phyloP scores from a whole-genome alignment of 2,329 filamentous ascomycete genomes.

The Cordyceps cateniannulata region DNA sequence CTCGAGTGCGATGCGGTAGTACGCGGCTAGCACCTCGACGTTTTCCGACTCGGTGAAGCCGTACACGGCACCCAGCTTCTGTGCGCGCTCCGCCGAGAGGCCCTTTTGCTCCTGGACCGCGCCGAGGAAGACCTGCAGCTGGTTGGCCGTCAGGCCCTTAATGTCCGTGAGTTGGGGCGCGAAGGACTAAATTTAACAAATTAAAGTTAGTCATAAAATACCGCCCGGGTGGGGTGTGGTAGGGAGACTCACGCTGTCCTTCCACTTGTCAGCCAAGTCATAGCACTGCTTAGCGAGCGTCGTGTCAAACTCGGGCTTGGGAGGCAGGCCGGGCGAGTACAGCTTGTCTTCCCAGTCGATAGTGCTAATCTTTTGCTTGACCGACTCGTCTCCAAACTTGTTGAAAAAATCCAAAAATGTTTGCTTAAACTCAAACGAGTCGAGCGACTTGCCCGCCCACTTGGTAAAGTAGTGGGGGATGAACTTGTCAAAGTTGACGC shows the following conservation, averaged over 20 bases:
- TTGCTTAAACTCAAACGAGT: constrained; percentile 89
- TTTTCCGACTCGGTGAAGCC: constrained; percentile 69
- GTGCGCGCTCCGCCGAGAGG: constrained; percentile 58
- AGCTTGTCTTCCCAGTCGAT: constrained; percentile 91
- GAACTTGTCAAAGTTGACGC: constrained; percentile 87
- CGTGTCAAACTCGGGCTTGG: constrained; percentile 88
- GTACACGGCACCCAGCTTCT: constrained; percentile 69
- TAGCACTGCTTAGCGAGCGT: constrained; percentile 82
- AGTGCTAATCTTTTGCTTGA: constrained; percentile 57
- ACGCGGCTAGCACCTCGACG: constrained; percentile 77
- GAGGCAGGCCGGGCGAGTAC: constrained; percentile 80
- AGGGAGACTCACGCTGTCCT: constrained; percentile 42
- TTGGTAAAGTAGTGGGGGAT: constrained; percentile 90
- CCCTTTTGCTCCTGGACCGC: constrained; percentile 59
- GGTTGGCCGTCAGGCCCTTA: constrained; percentile 71
- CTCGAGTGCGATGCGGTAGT: constrained; percentile 71
- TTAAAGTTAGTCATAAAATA: neutral
- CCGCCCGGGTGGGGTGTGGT: neutral
- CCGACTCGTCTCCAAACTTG: constrained; percentile 52
- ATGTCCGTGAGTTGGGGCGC: constrained; percentile 64
- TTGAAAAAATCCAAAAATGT: constrained; percentile 83
- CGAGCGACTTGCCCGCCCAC: constrained; percentile 79
- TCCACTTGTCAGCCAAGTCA: constrained; percentile 74
- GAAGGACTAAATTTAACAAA: constrained; percentile 45
- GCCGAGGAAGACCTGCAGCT: constrained; percentile 87